Conservation (phyloP, 306 rosid genomes). For the Purshia tridentata region DNA sequence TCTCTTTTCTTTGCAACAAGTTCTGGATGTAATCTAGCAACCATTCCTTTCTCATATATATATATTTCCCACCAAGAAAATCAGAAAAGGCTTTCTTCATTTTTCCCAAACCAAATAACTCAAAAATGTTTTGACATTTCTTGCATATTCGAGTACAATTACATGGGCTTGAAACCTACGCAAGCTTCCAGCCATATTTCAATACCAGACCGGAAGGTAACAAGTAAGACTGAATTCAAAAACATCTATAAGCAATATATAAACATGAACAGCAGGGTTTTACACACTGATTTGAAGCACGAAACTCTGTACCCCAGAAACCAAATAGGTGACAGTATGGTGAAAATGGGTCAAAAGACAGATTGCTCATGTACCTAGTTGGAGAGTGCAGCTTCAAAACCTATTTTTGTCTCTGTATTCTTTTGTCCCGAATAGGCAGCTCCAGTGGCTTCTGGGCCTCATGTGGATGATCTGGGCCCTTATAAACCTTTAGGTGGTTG, state of each 20-base stretch:
- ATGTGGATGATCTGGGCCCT: conserved; percentile 89
- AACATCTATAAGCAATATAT: conserved; percentile 17
- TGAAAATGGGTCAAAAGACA: not conserved
- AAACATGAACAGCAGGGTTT: conserved; percentile 5
- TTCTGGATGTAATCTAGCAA: not conserved
- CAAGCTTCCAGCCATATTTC: not conserved
- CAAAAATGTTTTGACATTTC: not conserved
- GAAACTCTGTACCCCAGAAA: conserved; percentile 11
- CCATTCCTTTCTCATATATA: not conserved
- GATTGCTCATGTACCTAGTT: conserved; percentile 7
- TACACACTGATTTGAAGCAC: not conserved
- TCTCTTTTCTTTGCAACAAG: not conserved
- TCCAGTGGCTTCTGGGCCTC: conserved; percentile 80
- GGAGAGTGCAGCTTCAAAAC: conserved; percentile 7
- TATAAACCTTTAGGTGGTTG: conserved; percentile 90
- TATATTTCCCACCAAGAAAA: not conserved
- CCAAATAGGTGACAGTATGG: not conserved
- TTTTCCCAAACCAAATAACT: not conserved
- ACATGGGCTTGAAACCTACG: conserved; percentile 9
- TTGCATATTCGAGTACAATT: conserved; percentile 11
- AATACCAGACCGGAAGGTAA: not conserved
- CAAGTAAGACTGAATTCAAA: conserved; percentile 1
- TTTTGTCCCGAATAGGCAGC: conserved; percentile 83
- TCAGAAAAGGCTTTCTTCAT: not conserved
- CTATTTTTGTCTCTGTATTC: conserved; percentile 61